Evolutionary conservation across 2,329 filamentous ascomycete genomes (phyloP).

Genomic region (Tolypocladium inflatum): DNA sequence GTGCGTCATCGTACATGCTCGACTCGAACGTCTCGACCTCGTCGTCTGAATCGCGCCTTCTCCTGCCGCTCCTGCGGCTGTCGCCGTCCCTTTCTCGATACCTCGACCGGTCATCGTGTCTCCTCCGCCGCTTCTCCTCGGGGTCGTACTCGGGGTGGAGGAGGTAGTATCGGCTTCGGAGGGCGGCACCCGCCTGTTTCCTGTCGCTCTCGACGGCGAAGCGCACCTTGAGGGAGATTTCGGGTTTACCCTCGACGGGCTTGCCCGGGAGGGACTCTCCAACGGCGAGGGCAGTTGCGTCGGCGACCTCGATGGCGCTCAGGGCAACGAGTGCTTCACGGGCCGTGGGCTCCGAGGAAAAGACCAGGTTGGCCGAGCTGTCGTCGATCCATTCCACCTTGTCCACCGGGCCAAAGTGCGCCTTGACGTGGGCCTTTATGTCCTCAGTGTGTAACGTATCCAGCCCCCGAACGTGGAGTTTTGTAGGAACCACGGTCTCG

Average conservation of each 20-base stretch:
- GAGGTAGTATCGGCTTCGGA: slow-evolving; percentile 83
- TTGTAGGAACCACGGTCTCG: slow-evolving; percentile 31
- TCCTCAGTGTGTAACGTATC: slow-evolving; percentile 73
- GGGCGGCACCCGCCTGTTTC: slow-evolving; percentile 70
- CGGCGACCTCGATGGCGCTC: slow-evolving; percentile 39
- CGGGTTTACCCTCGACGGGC: slow-evolving; percentile 55
- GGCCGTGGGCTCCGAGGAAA: slow-evolving; percentile 44
- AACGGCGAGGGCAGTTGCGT: slow-evolving; percentile 44
- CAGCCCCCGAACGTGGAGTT: slow-evolving; percentile 77
- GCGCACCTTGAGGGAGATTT: slow-evolving; percentile 61
- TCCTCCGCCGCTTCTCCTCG: slow-evolving; percentile 55
- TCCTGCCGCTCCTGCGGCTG: slow-evolving; percentile 17
- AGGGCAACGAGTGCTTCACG: slow-evolving; percentile 46
- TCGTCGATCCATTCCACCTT: slow-evolving; percentile 94
- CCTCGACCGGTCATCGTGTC: slow-evolving; percentile 46
- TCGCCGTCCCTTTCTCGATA: slow-evolving; percentile 50
- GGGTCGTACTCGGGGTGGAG: slow-evolving; percentile 85
- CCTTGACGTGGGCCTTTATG: slow-evolving; percentile 63
- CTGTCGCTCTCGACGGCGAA: slow-evolving; percentile 66
- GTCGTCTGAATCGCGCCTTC: slow-evolving; percentile 34
- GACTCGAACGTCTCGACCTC: slow-evolving; percentile 55
- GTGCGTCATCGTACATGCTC: slow-evolving; percentile 72
- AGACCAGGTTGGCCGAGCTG: slow-evolving; percentile 78
- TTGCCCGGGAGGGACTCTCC: slow-evolving; percentile 64
- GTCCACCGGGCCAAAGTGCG: slow-evolving; percentile 53